Conservation (phyloP, 2,329 filamentous ascomycete species). For the Neonectria punicea region DNA sequence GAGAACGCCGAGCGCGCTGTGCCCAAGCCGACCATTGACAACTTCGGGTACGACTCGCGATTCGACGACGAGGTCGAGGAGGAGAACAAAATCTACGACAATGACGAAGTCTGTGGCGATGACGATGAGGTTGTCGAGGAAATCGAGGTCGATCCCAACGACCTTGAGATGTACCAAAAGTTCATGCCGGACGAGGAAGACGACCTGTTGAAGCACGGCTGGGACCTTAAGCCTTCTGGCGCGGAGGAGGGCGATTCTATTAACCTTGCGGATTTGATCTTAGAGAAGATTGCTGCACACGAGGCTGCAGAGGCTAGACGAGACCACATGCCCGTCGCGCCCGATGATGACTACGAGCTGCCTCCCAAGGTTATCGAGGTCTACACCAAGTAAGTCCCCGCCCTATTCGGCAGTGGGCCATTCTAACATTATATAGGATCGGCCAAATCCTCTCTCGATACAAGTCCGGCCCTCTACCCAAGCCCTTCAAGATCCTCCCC, state of each 20-base stretch:
- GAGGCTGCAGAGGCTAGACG: slow-evolving; percentile 72
- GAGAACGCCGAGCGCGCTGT: slow-evolving; percentile 61
- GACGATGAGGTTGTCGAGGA: slow-evolving; percentile 79
- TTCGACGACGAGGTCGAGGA: slow-evolving; percentile 68
- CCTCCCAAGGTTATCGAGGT: slow-evolving; percentile 94
- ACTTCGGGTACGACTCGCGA: slow-evolving; percentile 84
- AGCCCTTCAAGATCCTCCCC: slow-evolving; percentile 96
- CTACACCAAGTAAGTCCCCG: slow-evolving; percentile 77
- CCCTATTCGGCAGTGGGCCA: no score
- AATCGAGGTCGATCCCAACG: slow-evolving; percentile 86
- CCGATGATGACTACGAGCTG: slow-evolving; percentile 86
- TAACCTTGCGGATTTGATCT: slow-evolving; percentile 91
- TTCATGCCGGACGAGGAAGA: slow-evolving; percentile 82
- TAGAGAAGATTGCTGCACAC: slow-evolving; percentile 92
- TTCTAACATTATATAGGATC: slow-evolving; percentile 63
- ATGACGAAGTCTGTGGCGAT: slow-evolving; percentile 79
- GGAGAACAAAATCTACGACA: slow-evolving; percentile 55
- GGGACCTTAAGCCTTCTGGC: slow-evolving; percentile 58
- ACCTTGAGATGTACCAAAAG: slow-evolving; percentile 89
- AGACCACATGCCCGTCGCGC: slow-evolving; percentile 57
- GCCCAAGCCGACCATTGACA: slow-evolving; percentile 56
- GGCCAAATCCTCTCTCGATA: slow-evolving; percentile 90
- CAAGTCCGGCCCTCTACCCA: slow-evolving; percentile 95
- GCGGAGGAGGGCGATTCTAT: slow-evolving; percentile 66
- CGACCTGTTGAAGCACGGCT: slow-evolving; percentile 76